Percentiles rank a stretch among this genome's conserved stretches.
Conservation (phyloP, 345 rosid species). For the Rhodamnia rubescens region DNA sequence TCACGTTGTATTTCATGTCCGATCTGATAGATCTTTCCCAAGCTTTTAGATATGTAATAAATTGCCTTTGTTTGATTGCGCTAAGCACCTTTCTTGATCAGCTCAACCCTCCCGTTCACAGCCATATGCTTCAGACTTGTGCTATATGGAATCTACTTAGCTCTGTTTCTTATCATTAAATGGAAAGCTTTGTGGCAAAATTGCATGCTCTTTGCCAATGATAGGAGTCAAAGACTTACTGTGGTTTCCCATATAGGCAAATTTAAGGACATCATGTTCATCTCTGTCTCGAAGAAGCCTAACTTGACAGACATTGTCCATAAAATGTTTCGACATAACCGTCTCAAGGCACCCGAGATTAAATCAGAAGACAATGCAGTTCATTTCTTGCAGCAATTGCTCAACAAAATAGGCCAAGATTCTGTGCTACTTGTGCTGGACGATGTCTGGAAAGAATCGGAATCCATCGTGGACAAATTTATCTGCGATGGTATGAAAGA, state of each 20-base stretch:
- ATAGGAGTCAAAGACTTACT: neutral
- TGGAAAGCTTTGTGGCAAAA: neutral
- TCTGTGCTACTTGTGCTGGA: slow-evolving; percentile 21
- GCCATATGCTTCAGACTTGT: neutral
- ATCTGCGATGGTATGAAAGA: neutral
- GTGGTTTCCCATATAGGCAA: slow-evolving; percentile 3
- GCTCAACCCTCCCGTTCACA: neutral
- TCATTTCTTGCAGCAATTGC: neutral
- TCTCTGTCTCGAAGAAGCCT: slow-evolving; percentile 3
- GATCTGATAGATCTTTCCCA: neutral
- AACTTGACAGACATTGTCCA: neutral
- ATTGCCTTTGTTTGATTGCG: neutral
- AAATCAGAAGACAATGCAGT: slow-evolving; percentile 5
- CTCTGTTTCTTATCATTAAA: neutral
- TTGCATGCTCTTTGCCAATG: neutral
- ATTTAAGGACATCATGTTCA: slow-evolving; percentile 11
- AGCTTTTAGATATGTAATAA: neutral
- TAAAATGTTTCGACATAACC: neutral
- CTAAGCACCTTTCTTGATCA: neutral
- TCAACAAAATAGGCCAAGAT: neutral
- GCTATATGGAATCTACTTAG: neutral
- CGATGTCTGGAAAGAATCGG: slow-evolving; percentile 8
- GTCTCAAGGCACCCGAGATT: neutral
- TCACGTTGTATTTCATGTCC: neutral
- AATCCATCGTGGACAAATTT: slow-evolving; percentile 1